A percentile compares a stretch with the other conserved stretches of the same genome.
phyloP scores from a whole-genome alignment of 352 stramenopile genomes.

The Blastocystis sp. region DNA sequence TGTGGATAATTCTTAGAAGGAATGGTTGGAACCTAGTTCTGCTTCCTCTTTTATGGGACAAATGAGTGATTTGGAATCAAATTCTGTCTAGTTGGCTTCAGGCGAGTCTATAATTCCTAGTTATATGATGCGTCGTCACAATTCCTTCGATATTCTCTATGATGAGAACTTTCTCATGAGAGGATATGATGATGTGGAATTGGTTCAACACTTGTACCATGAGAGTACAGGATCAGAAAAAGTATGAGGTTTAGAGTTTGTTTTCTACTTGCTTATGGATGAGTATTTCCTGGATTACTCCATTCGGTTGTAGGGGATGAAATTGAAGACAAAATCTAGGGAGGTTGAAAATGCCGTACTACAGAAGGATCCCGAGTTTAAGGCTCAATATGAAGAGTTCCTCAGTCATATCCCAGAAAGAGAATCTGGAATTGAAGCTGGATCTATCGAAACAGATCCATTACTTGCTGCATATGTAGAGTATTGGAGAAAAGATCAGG shows the following conservation, averaged over 20 bases:
- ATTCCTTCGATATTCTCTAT: constrained; percentile 53
- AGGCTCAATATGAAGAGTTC: neutral
- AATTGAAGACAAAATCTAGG: neutral
- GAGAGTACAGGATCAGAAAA: neutral
- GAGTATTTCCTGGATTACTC: neutral
- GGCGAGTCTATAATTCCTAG: neutral
- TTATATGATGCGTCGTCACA: constrained; percentile 42
- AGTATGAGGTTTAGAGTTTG: neutral
- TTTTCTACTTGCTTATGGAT: constrained; percentile 29
- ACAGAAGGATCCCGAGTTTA: neutral
- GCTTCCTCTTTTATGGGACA: neutral
- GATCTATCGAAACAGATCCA: neutral
- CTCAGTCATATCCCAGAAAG: neutral
- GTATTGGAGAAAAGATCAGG: neutral
- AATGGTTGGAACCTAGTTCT: neutral
- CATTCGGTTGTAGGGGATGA: neutral
- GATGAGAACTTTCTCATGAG: constrained; percentile 42
- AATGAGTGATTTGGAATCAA: neutral
- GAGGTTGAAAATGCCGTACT: neutral
- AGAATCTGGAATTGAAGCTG: neutral
- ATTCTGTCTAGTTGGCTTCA: neutral
- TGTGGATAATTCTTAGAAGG: neutral
- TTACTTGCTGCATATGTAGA: neutral
- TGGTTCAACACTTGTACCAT: neutral
- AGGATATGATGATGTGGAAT: constrained; percentile 21